Percentiles rank a stretch among this genome's conserved stretches.
These are phyloP conservation scores for Aquanectria penicillioides DNA, from an alignment of 2,329 filamentous ascomycete genomes.

Conservation along the genomic window DNA sequence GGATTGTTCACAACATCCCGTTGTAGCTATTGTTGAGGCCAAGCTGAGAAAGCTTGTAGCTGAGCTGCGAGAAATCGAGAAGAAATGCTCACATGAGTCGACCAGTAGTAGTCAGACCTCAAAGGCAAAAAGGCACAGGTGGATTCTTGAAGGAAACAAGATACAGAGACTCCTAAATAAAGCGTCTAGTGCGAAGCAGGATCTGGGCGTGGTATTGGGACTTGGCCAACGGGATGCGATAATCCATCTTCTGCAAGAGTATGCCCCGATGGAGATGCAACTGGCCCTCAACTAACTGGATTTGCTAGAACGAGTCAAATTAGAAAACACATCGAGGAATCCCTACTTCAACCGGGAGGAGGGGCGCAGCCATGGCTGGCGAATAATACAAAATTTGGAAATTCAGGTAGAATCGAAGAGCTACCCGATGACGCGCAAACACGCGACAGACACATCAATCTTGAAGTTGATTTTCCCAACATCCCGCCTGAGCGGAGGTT, in stretches of 20 bases:
- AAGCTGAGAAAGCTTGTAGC: not conserved
- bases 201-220: not conserved
- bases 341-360: not conserved
- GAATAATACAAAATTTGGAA: not conserved
- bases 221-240: not conserved
- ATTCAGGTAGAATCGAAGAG: not conserved
- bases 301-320: not conserved
- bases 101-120: not conserved
- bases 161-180: not conserved
- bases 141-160: not conserved
- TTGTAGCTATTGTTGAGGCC: not conserved
- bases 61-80: not conserved
- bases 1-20: not conserved
- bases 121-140: not conserved
- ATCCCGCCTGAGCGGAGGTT: too few species aligned
- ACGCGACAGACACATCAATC: not conserved
- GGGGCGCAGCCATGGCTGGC: not conserved
- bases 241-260: not conserved
- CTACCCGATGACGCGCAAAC: not conserved
- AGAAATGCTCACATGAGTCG: not conserved
- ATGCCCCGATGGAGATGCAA: not conserved
- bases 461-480: too few species aligned
- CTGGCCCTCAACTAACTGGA: not conserved
- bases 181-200: not conserved
- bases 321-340: not conserved